A percentile compares a stretch with the other conserved stretches of the same genome.
phyloP scores from a whole-genome alignment of 768 basidiomycete species.

The Lentinula boryana region DNA sequence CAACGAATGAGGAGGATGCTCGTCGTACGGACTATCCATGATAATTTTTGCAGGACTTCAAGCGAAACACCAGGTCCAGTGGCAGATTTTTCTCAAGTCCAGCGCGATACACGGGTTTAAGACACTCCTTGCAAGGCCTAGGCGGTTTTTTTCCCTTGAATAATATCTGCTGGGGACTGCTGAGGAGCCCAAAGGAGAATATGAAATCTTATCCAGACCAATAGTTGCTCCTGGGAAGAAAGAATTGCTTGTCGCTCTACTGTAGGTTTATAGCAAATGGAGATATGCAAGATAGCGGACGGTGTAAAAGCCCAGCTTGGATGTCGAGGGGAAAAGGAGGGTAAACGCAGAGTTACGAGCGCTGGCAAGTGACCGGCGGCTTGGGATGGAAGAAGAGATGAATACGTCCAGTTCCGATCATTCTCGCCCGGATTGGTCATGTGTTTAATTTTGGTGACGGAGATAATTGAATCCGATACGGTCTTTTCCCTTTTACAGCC shows the following conservation, averaged over 20 bases:
- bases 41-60: not conserved
- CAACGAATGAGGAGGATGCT: constrained; percentile 3
- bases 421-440: not conserved
- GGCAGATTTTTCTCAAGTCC: not conserved
- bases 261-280: not conserved
- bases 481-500: not conserved
- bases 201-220: constrained; percentile 2
- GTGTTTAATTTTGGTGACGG: not conserved
- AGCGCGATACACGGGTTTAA: not conserved
- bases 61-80: not conserved
- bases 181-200: not conserved
- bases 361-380: constrained; percentile 3
- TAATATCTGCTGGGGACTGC: not conserved
- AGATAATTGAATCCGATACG: not conserved
- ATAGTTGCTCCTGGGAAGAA: not conserved
- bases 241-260: not conserved
- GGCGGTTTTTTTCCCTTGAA: not conserved
- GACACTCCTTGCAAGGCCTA: not conserved
- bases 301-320: constrained; percentile 2
- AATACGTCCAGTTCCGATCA: constrained; percentile 1
- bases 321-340: not conserved
- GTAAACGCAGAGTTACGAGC: not conserved
- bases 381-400: not conserved
- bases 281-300: not conserved
- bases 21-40: constrained; percentile 4